Percentiles rank a stretch among this genome's conserved stretches.
phyloP scores from a whole-genome alignment of 139 green algal species.

The Closterium sp. region DNA sequence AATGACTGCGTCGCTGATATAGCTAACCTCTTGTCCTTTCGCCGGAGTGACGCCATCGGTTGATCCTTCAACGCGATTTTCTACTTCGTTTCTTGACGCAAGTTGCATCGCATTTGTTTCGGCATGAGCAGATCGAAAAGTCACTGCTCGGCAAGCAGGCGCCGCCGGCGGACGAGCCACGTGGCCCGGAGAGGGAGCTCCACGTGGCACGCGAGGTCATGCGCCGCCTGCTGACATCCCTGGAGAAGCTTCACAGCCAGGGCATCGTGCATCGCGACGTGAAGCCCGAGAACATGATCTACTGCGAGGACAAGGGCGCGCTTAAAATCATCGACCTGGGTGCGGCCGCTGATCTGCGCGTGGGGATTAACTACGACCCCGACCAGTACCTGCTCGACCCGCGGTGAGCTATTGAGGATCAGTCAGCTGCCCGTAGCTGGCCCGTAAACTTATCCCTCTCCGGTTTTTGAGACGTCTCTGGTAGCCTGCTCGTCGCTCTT shows the following conservation, averaged over 20 bases:
- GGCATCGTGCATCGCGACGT: constrained; percentile 62
- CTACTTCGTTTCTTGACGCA: too few relatives aligned
- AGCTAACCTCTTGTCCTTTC: too few relatives aligned
- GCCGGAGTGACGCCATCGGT: constrained; percentile 2
- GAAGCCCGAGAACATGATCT: constrained; percentile 60
- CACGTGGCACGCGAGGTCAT: constrained; percentile 43
- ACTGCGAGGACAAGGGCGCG: constrained; percentile 22
- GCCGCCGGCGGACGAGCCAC: neutral
- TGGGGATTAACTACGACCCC: constrained; percentile 58
- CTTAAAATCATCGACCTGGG: constrained; percentile 63
- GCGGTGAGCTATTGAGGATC: neutral
- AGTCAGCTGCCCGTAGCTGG: too few relatives aligned
- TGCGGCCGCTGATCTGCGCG: constrained; percentile 54
- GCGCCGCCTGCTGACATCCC: constrained; percentile 36
- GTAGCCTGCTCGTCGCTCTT: too few relatives aligned
- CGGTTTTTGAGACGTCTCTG: too few relatives aligned
- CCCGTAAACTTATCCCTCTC: too few relatives aligned
- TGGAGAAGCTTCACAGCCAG: constrained; percentile 46
- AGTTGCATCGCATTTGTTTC: too few relatives aligned
- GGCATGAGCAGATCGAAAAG: constrained; percentile 18
- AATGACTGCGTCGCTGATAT: too few relatives aligned
- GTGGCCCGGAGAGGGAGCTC: constrained; percentile 10
- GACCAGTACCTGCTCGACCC: constrained; percentile 57
- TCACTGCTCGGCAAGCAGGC: constrained; percentile 20
- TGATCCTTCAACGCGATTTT: too few relatives aligned